A percentile compares a stretch with the other conserved stretches of the same genome.
Evolutionary conservation across 2,329 filamentous ascomycete genomes (phyloP).

Genomic region (Teratosphaeria pseudoeucalypti): DNA sequence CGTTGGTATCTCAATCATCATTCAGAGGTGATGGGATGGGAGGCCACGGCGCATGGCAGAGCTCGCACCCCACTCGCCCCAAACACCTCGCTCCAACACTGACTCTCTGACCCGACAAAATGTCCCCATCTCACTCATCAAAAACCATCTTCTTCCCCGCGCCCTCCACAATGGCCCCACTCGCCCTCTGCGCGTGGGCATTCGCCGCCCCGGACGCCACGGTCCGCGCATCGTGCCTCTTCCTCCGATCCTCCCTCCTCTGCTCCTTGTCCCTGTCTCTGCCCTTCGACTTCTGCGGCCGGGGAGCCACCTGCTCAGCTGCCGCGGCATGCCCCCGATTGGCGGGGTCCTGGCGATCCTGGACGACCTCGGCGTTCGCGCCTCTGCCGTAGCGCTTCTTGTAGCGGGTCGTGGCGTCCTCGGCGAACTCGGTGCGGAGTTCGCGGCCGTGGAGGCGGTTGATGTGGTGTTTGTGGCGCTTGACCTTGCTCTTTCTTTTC

Average conservation of each 20-base stretch:
- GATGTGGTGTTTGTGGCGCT: slow-evolving; percentile 62
- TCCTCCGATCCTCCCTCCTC: slow-evolving; percentile 24
- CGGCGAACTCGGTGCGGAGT: slow-evolving; percentile 83
- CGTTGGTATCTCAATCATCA: too few species aligned
- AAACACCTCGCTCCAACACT: neutral
- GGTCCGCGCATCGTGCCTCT: slow-evolving; percentile 33
- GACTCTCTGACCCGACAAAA: too few species aligned
- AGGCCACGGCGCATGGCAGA: too few species aligned
- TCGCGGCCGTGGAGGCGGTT: slow-evolving; percentile 71
- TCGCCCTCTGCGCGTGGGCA: slow-evolving; percentile 50
- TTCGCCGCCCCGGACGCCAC: slow-evolving; percentile 35
- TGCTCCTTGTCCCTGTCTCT: slow-evolving; percentile 16
- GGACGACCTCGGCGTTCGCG: neutral
- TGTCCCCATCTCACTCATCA: slow-evolving; percentile 33
- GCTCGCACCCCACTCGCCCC: neutral
- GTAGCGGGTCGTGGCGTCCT: slow-evolving; percentile 80
- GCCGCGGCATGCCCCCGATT: neutral
- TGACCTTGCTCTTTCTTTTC: slow-evolving; percentile 34
- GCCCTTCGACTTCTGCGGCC: neutral
- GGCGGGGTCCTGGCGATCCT: slow-evolving; percentile 5
- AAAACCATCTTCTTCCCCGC: slow-evolving; percentile 77
- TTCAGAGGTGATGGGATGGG: too few species aligned
- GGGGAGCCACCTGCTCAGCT: neutral
- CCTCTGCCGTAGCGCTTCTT: slow-evolving; percentile 76
- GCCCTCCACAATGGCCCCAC: slow-evolving; percentile 66